Percentiles rank a stretch among this genome's conserved stretches.
These are phyloP conservation scores for Blastosporella zonata DNA, from an alignment of 1,284 basidiomycete genomes.

Conservation along the genomic window DNA sequence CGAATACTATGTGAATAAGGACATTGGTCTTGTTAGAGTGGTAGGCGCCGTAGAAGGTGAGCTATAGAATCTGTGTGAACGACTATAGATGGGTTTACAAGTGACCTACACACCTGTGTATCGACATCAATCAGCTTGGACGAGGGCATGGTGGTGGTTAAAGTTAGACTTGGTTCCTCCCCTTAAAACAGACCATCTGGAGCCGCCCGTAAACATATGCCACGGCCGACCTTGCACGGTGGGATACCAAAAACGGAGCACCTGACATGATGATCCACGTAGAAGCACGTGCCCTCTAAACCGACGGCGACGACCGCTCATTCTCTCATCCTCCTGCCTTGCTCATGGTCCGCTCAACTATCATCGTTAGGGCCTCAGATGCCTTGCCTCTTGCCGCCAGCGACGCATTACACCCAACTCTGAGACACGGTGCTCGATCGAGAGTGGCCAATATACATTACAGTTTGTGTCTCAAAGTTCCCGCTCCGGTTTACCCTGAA, in stretches of 20 bases:
- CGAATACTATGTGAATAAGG: conserved; percentile 77
- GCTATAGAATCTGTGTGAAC: conserved; percentile 38
- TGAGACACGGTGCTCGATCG: conserved; percentile 95
- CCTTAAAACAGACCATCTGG: conserved; percentile 1
- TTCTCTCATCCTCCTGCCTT: background rate
- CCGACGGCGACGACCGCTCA: background rate
- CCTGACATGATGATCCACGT: conserved; percentile 15
- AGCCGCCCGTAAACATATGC: conserved; percentile 17
- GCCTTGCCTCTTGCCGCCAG: conserved; percentile 91
- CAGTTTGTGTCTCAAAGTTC: conserved; percentile 59
- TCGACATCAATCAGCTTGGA: conserved; percentile 51
- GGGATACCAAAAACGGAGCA: conserved; percentile 16
- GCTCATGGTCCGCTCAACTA: conserved; percentile 86
- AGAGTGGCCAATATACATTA: conserved; percentile 90
- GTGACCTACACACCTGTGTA: conserved; percentile 43
- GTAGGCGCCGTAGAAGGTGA: conserved; percentile 88
- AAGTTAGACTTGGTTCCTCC: conserved; percentile 4
- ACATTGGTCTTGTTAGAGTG: conserved; percentile 81
- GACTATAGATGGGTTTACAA: background rate
- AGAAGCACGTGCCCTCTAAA: conserved; percentile 13
- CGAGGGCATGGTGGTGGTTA: conserved; percentile 38
- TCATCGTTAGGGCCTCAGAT: conserved; percentile 88
- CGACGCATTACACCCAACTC: conserved; percentile 89
- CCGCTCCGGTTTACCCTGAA: conserved; percentile 13
- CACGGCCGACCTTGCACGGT: conserved; percentile 11